Base-by-base conservation (phyloP, 306 rosid species). In the Lotus japonicus region DNA sequence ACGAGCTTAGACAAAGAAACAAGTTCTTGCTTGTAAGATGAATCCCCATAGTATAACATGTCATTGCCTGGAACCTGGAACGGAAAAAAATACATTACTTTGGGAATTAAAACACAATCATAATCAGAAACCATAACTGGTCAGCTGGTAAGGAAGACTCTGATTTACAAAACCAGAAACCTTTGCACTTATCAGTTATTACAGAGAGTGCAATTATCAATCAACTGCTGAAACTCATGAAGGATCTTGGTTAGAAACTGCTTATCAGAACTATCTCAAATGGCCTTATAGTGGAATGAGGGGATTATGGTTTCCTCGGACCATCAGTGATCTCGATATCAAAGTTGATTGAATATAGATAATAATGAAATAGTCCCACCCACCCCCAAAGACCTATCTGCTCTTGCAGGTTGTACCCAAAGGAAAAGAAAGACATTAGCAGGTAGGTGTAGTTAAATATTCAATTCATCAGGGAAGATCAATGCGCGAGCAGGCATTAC, bases 61-160 rank as follows among this genome's bases (percentile, higher is more conserved):
- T 86, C 84, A 43, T 88, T 88, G 70, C 96, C 85, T 12, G 78
- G 83, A 60, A 80, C 73, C 98, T 92, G 85, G 39, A 71, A 66
- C 62, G 39, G 49, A 7, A 23, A 49, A 66, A 60, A 28, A 21
- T 58, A 51, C n/a, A 59, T 58, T 12, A 33, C 58, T 14, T 45
- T 28, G 65, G 68, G 19, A 18, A 26, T 58, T 54, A 80, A 41
- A 46, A 57, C 71, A 28, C 61, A 52, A 50, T 16, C 11, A 60
- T 18, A 38, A 66, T 33, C 41, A 49, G 6, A 49, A 16, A 63
- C 18, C 42, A 36, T 14, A 49, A 62, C 42, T 38, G 26, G 42
- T 51, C 18, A 50, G 68, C 42, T 38, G 26, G 42, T 51, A 14
- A 50, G 68, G 51, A 56, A 70, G 49, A 19, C 58, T 43, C 5